Evolutionary conservation across 1,139 yeast species (phyloP).

Genomic region (Kurtzmaniella quercitrusa): DNA sequence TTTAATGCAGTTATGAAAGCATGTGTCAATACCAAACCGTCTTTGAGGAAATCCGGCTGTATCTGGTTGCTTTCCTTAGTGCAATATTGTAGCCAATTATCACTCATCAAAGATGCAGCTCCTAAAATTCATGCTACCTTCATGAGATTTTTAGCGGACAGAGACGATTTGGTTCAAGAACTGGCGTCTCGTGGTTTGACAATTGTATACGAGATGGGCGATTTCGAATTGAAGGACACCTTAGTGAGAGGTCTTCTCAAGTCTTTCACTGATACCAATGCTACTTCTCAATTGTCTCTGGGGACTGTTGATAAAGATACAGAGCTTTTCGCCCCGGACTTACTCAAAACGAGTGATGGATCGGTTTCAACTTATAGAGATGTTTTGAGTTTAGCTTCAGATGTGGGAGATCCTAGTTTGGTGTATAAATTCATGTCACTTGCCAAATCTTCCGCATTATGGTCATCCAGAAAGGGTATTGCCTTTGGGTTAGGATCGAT

Average conservation of each 20-base stretch:
- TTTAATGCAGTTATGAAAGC: slow-evolving; percentile 47
- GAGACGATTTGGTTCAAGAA: slow-evolving; percentile 85
- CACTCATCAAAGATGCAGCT: slow-evolving; percentile 39
- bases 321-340: slow-evolving; percentile 79
- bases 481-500: slow-evolving; percentile 91
- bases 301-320: slow-evolving; percentile 80
- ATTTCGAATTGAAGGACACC: slow-evolving; percentile 60
- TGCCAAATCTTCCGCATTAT: slow-evolving; percentile 81
- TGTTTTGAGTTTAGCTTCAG: slow-evolving; percentile 80
- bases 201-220: slow-evolving; percentile 76
- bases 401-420: slow-evolving; percentile 91
- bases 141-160: slow-evolving; percentile 69
- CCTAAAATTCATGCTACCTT: slow-evolving; percentile 66
- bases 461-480: slow-evolving; percentile 92
- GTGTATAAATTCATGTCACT: slow-evolving; percentile 93
- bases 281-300: slow-evolving; percentile 47
- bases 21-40: slow-evolving; percentile 66
- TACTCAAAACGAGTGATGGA: slow-evolving; percentile 74
- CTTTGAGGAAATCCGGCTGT: slow-evolving; percentile 71
- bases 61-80: slow-evolving; percentile 81
- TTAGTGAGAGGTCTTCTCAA: slow-evolving; percentile 71
- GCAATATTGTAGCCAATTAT: slow-evolving; percentile 61
- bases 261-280: slow-evolving; percentile 71
- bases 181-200: slow-evolving; percentile 88
- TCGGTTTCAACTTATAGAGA: slow-evolving; percentile 87